These are phyloP conservation scores for Clavispora santaluciae DNA, from an alignment of 805 yeast species.

Conservation along the genomic window DNA sequence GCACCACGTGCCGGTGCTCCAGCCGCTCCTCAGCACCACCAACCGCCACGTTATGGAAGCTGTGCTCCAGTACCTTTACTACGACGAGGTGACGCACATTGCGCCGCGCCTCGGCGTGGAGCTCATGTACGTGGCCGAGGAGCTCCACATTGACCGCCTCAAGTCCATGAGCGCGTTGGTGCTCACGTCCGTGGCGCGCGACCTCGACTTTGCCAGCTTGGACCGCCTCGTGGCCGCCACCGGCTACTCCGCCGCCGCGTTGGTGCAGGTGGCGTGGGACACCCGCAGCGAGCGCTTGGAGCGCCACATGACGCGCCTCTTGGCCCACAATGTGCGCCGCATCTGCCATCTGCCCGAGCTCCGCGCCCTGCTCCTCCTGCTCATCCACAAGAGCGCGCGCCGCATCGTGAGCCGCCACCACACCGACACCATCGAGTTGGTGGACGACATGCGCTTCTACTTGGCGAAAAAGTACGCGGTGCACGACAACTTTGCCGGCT, in stretches of 20 bases:
- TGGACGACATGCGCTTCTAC: constrained; percentile 73
- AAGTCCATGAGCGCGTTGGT: constrained; percentile 59
- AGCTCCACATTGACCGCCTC: constrained; percentile 54
- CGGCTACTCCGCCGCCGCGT: constrained; percentile 46
- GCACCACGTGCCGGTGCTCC: constrained; percentile 12
- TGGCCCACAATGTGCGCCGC: constrained; percentile 46
- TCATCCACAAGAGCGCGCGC: constrained; percentile 43
- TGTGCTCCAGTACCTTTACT: constrained; percentile 52
- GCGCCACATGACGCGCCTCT: constrained; percentile 51
- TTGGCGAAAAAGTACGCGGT: constrained; percentile 38
- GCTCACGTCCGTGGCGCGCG: constrained; percentile 29
- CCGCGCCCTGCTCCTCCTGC: constrained; percentile 12
- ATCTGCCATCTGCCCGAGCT: constrained; percentile 32
- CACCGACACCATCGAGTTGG: constrained; percentile 73
- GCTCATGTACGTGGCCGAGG: constrained; percentile 55
- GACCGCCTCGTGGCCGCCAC: constrained; percentile 14
- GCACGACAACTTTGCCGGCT: constrained; percentile 21
- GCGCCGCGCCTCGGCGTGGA: constrained; percentile 51
- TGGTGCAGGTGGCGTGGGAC: constrained; percentile 64
- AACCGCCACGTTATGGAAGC: constrained; percentile 40
- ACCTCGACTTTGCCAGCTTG: constrained; percentile 18
- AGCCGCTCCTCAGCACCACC: constrained; percentile 11
- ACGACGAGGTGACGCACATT: constrained; percentile 48
- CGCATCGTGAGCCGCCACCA: constrained; percentile 60
- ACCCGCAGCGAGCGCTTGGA: constrained; percentile 62